Evolutionary conservation across 75 land plant genomes (phyloP), one percentile per base, ranked within the genome.

Genomic region (Selaginella tamariscina): DNA sequence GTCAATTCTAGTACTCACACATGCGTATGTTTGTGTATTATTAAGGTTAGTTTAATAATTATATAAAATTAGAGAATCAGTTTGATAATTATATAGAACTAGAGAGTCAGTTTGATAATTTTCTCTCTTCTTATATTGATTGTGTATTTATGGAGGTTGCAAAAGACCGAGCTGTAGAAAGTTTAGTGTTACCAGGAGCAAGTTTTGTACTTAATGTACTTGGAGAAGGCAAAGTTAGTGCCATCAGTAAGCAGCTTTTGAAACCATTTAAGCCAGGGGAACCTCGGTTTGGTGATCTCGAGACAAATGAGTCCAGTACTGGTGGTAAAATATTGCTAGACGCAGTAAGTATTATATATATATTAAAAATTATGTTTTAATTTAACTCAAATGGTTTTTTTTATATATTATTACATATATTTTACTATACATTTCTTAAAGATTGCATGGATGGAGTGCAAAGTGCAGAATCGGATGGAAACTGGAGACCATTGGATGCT

Each of bases 401-500:
- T 67, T 2, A 39, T 39, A 5, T 39, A 5, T 39, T 39, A n/a
- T n/a, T n/a, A n/a, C n/a, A n/a, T n/a, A n/a, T n/a, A n/a, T n/a
- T n/a, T n/a, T n/a, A n/a, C n/a, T n/a, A n/a, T n/a, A n/a, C 15
- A 39, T 39, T 39, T 27, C 60, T 65, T 66, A 49, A 64, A 74
- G 71, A 74, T 76, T 39, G 77, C 80, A 18, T 77, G 80, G 81
- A 55, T 79, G 71, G 81, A 79, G 66, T 79, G 81, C 60, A 77
- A 79, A 31, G 81, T 79, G 63, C 65, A 68, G 67, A 79, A 68
- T 33, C 80, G 79, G 2, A 72, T 79, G 65, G 81, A 79, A 72
- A 68, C 80, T 28, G 81, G 80, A 77, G 81, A 79, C n/a, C 81
- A 79, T 65, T 79, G 79, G 79, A 68, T 79, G 18, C 56, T 79